Evolutionary conservation across 257 asterid genomes (phyloP).

Genomic region (Vinca minor): DNA sequence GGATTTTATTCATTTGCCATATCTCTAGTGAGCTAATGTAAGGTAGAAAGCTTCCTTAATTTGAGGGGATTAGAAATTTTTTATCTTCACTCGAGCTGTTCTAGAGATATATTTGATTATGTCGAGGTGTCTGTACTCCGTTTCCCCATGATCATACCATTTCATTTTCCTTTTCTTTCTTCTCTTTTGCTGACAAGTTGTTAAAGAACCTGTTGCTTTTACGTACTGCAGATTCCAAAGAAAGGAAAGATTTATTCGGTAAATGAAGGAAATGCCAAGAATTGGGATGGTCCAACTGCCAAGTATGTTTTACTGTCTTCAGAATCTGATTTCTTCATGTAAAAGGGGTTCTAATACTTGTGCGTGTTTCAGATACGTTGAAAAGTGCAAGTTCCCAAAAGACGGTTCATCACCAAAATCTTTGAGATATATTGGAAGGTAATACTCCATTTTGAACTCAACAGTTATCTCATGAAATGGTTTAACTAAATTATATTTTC

Average conservation of each 20-base stretch:
- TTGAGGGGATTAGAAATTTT: neutral
- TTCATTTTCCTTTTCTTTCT: neutral
- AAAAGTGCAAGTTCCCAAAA: slow-evolving; percentile 75
- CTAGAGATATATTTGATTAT: neutral
- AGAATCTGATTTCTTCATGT: neutral
- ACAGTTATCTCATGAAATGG: neutral
- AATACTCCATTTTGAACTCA: slow-evolving; percentile 11
- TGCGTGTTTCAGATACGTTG: slow-evolving; percentile 53
- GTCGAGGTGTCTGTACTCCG: neutral
- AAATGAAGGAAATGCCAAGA: slow-evolving; percentile 89
- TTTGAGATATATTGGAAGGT: slow-evolving; percentile 95
- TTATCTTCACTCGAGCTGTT: neutral
- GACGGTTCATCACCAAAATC: slow-evolving; percentile 94
- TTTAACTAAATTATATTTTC: neutral
- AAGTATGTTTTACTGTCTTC: slow-evolving; percentile 37
- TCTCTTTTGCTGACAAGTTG: neutral
- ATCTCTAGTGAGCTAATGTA: neutral
- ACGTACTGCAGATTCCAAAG: slow-evolving; percentile 55
- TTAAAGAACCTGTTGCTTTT: neutral
- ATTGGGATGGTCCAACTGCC: slow-evolving; percentile 87
- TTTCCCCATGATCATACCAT: neutral
- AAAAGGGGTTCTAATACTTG: slow-evolving; percentile 8
- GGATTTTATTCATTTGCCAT: neutral
- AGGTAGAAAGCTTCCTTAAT: neutral
- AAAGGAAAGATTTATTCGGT: slow-evolving; percentile 87